A percentile compares a stretch with the other conserved stretches of the same genome.
Conservation (phyloP, 75 land plant genomes). For the Sequoiadendron giganteum region DNA sequence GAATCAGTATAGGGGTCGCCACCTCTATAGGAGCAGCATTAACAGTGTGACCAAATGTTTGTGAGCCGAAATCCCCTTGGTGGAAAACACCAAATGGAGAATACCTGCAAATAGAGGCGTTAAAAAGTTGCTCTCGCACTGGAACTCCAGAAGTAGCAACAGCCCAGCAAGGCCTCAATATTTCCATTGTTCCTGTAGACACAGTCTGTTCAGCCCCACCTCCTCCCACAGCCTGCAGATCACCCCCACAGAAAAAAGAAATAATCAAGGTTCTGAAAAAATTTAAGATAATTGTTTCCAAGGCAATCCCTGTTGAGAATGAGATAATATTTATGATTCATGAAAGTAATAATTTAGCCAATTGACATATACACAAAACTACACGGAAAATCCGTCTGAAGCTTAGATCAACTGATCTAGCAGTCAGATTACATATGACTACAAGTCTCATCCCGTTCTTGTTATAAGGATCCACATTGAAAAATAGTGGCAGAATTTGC, state of each 20-base stretch:
- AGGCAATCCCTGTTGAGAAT: neutral
- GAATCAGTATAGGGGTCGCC: conserved; percentile 80
- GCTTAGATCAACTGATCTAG: neutral
- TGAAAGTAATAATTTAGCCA: neutral
- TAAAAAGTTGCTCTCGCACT: conserved; percentile 87
- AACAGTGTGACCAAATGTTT: conserved; percentile 47
- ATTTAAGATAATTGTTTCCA: neutral
- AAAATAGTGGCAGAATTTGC: neutral
- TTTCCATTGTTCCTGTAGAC: conserved; percentile 88
- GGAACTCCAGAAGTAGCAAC: conserved; percentile 98
- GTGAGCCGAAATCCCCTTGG: conserved; percentile 65
- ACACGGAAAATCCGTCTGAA: neutral
- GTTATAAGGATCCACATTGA: neutral
- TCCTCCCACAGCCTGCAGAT: conserved; percentile 83
- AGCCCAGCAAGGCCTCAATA: conserved; percentile 92
- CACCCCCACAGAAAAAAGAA: neutral
- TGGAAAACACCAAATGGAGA: conserved; percentile 70
- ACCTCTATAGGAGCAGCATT: conserved; percentile 71
- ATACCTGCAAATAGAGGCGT: conserved; percentile 92
- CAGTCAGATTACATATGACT: neutral
- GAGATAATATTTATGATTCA: neutral
- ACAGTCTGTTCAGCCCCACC: conserved; percentile 84
- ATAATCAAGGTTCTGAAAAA: neutral
- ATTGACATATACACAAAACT: neutral
- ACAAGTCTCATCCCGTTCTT: neutral